Base-by-base conservation (phyloP, 2,329 filamentous ascomycete genomes). In the Cyclaneusma minus region DNA sequence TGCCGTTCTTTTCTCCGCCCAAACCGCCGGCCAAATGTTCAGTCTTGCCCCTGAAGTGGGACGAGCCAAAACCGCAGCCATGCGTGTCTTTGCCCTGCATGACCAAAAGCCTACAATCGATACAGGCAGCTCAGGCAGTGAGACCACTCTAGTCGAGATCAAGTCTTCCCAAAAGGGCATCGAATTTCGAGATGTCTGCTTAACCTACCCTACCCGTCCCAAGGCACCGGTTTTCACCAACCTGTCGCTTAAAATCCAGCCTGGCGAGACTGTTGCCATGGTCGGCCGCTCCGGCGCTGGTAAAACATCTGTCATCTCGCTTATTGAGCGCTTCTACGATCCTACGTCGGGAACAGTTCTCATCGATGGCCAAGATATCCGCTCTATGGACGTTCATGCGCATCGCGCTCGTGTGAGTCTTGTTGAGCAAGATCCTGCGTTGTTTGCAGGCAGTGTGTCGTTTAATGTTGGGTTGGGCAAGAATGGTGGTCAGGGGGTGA, bases 1-100 rank as follows among this genome's bases (percentile, higher is more conserved):
- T 5, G 63, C 76, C 4, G 64, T 85, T 38, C 61, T 85, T 2
- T 69, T 83, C 20, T 75, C 71, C 30, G 76, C 79, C 0, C 72
- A 80, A 45, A 58, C 77, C 4, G 80, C 74, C 59, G 73, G 76
- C 7, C 71, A 81, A 40, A 69, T 83, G 48, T 83, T 84, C 44
- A 69, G 69, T 13, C 62, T 84, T 2, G 76, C 77, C 0, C 78
- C 77, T 1, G 78, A 85, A 35, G 62, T 84, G n/a, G 70, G 74
- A 2, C 64, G 68, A 22, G 77, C 78, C 1, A 63, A 62, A 16
- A 56, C 58, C 2, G 71, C 77, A 3, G 66, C 69, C 7, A 62
- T 60, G 5, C 56, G 68, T 18, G 67, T 79, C 23, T 50, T 66
- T 28, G 55, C 48, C 31, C 47, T 68, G 14, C 57, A 68, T 25